Conservation (phyloP, 345 rosid species). For the Carallia brachiata region DNA sequence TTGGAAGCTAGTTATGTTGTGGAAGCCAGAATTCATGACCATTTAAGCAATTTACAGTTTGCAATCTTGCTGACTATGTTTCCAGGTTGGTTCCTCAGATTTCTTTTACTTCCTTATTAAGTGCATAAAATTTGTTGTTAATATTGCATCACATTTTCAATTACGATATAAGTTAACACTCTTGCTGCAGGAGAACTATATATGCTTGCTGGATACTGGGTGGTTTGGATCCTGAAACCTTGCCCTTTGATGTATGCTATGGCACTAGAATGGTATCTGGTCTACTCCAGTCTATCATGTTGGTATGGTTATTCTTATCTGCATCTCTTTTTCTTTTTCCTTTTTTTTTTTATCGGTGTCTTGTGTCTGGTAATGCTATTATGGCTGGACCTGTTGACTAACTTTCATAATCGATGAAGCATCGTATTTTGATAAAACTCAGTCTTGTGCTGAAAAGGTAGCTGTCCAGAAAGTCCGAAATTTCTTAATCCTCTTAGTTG, state of each 20-base stretch:
- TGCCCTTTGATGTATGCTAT: conserved; percentile 87
- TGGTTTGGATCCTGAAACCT: conserved; percentile 73
- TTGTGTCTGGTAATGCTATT: neutral
- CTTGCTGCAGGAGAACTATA: conserved; percentile 85
- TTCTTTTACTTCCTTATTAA: neutral
- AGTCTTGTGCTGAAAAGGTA: too few species aligned
- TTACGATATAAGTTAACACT: conserved; percentile 49
- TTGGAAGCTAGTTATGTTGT: too few species aligned
- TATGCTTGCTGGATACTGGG: conserved; percentile 95
- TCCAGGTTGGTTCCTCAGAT: conserved; percentile 49
- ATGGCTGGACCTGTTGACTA: neutral
- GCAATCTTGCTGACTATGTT: conserved; percentile 92
- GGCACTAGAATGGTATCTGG: conserved; percentile 88
- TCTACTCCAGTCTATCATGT: conserved; percentile 67
- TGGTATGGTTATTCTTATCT: neutral
- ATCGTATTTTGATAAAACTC: neutral
- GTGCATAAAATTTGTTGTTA: neutral
- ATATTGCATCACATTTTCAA: neutral
- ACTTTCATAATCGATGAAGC: neutral
- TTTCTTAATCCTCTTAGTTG: too few species aligned
- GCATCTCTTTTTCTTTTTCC: conserved; percentile 1
- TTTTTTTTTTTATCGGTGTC: too few species aligned
- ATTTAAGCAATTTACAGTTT: conserved; percentile 64
- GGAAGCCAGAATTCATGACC: conserved; percentile 62
- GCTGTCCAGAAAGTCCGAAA: too few species aligned